Conservation (phyloP, 305 asterid species). For the Fraxinus nigra region DNA sequence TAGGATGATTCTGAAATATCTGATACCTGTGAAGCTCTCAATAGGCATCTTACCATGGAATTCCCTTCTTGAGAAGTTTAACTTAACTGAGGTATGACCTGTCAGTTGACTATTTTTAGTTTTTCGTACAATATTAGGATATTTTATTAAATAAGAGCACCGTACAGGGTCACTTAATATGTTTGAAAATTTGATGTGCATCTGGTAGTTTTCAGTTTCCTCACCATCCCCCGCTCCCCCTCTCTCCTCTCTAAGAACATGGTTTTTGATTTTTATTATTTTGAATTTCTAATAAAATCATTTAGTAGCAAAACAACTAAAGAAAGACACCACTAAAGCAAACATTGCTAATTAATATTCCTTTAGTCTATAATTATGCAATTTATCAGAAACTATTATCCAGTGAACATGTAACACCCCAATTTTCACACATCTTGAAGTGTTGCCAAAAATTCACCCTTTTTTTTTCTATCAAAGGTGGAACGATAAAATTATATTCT, state of each 20-base stretch:
- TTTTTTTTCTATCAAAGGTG: too few relatives aligned
- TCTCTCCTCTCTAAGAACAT: background rate
- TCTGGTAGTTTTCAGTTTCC: background rate
- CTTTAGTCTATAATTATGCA: background rate
- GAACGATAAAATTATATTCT: too few relatives aligned
- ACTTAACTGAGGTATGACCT: slow-evolving; percentile 73
- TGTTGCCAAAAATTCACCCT: too few relatives aligned
- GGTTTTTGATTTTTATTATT: background rate
- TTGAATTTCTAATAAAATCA: background rate
- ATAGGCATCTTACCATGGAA: slow-evolving; percentile 72
- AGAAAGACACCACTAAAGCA: background rate
- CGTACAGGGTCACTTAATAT: background rate
- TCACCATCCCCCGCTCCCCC: background rate
- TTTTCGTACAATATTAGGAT: background rate
- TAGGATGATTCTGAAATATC: slow-evolving; percentile 91
- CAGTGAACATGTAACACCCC: background rate
- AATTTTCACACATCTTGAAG: too few relatives aligned
- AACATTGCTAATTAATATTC: background rate
- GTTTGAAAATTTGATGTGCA: background rate
- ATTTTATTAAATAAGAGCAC: background rate
- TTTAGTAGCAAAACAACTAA: background rate
- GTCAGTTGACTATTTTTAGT: slow-evolving; percentile 13
- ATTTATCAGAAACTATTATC: background rate
- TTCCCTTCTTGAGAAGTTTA: slow-evolving; percentile 65
- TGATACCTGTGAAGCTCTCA: slow-evolving; percentile 93